Percentiles rank a stretch among this genome's conserved stretches.
phyloP scores from a whole-genome alignment of 2,329 filamentous ascomycete genomes.

The Penicillium sp. region DNA sequence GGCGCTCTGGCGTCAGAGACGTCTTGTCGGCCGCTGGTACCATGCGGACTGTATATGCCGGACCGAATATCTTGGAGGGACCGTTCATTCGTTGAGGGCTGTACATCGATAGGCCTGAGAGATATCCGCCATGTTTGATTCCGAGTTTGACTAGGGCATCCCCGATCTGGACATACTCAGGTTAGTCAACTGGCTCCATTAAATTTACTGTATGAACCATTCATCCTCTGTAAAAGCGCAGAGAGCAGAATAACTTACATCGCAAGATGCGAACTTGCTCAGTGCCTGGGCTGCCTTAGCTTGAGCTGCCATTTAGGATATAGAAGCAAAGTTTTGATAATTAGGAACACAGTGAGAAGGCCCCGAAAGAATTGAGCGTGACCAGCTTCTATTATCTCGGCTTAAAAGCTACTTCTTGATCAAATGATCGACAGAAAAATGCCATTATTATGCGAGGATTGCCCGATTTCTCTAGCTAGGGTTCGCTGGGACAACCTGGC shows the following conservation, averaged over 20 bases:
- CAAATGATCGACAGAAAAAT: neutral
- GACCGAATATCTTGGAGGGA: constrained; percentile 37
- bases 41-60: constrained; percentile 43
- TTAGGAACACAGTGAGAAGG: too few relatives aligned
- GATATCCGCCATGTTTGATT: constrained; percentile 42
- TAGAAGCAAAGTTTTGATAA: too few relatives aligned
- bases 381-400: too few relatives aligned
- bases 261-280: constrained; percentile 28
- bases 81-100: constrained; percentile 30
- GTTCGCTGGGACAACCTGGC: neutral
- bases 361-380: too few relatives aligned
- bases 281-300: constrained; percentile 26
- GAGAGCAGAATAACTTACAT: constrained; percentile 21
- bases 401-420: neutral
- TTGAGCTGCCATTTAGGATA: constrained; percentile 24
- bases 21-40: constrained; percentile 41
- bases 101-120: constrained; percentile 43
- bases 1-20: constrained; percentile 38
- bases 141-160: constrained; percentile 46
- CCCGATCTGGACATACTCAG: constrained; percentile 33
- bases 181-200: neutral
- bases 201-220: too few relatives aligned
- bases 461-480: neutral
- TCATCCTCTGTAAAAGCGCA: too few relatives aligned
- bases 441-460: neutral